phyloP scores from a whole-genome alignment of 2,329 filamentous ascomycete genomes.

The Trichoderma sp. region DNA sequence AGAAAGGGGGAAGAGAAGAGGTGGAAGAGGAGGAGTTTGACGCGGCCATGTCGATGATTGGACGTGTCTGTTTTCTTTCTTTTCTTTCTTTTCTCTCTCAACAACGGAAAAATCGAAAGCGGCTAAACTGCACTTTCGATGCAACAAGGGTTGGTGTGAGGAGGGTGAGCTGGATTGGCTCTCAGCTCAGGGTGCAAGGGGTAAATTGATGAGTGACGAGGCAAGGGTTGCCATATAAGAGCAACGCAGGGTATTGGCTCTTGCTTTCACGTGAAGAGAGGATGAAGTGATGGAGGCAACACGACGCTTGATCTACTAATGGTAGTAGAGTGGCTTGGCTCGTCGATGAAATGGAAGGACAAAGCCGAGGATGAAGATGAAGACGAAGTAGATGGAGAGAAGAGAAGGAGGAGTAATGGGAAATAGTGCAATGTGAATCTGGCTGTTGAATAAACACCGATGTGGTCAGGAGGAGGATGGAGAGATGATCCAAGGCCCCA shows the following conservation, averaged over 20 bases:
- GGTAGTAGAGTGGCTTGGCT: not conserved
- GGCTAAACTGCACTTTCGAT: not conserved
- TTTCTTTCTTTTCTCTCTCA: not conserved
- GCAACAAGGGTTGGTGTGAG: not conserved
- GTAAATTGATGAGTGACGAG: not conserved
- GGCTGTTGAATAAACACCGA: not conserved
- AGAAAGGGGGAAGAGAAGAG: not conserved
- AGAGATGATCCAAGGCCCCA: conserved; percentile 5
- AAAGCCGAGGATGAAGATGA: not conserved
- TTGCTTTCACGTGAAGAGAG: not conserved
- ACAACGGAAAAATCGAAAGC: not conserved
- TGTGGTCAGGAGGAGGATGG: not conserved
- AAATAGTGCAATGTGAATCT: not conserved
- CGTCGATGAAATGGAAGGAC: not conserved
- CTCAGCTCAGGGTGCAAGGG: conserved; percentile 1
- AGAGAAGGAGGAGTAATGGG: not conserved
- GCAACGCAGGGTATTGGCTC: not conserved
- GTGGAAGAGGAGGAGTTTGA: not conserved
- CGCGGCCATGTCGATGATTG: not conserved
- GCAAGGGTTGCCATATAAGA: not conserved
- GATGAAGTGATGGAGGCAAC: not conserved
- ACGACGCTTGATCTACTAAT: not conserved
- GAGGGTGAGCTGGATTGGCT: not conserved
- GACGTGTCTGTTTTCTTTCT: not conserved
- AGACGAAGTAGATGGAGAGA: not conserved